phyloP scores from a whole-genome alignment of 257 asterid species.

The Jaltomata sinuosa region DNA sequence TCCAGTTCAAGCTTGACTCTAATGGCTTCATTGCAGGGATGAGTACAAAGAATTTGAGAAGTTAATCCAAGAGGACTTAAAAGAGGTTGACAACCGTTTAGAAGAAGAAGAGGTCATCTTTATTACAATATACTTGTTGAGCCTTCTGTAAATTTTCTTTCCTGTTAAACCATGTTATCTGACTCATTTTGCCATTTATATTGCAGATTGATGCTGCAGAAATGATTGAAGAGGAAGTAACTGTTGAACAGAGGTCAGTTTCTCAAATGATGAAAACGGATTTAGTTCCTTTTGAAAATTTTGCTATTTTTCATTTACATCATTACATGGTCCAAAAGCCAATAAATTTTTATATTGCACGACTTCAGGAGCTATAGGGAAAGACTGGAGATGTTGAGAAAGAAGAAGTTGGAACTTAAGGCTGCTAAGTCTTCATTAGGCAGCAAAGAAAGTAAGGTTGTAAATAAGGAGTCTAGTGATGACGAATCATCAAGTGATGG shows the following conservation, averaged over 20 bases:
- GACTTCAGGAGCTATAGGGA: slow-evolving; percentile 49
- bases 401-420: slow-evolving; percentile 62
- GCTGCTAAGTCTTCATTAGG: slow-evolving; percentile 42
- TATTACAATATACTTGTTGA: background rate
- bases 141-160: background rate
- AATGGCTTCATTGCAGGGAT: slow-evolving; percentile 42
- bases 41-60: slow-evolving; percentile 94
- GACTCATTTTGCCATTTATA: slow-evolving; percentile 9
- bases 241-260: slow-evolving; percentile 72
- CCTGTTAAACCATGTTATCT: background rate
- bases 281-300: background rate
- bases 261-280: background rate
- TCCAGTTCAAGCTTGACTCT: background rate
- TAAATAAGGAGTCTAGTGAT: slow-evolving; percentile 42
- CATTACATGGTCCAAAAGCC: slow-evolving; percentile 41
- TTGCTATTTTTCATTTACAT: background rate
- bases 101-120: slow-evolving; percentile 95
- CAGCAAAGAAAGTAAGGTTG: slow-evolving; percentile 25
- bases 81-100: slow-evolving; percentile 70
- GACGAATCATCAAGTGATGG: slow-evolving; percentile 65
- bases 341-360: background rate
- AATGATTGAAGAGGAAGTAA: slow-evolving; percentile 76
- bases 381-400: slow-evolving; percentile 63
- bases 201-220: slow-evolving; percentile 91
- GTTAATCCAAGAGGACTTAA: slow-evolving; percentile 75